Percentiles rank a stretch among this genome's conserved stretches.
Conservation (phyloP, 2,329 filamentous ascomycete genomes). For the Fusarium xylarioides region DNA sequence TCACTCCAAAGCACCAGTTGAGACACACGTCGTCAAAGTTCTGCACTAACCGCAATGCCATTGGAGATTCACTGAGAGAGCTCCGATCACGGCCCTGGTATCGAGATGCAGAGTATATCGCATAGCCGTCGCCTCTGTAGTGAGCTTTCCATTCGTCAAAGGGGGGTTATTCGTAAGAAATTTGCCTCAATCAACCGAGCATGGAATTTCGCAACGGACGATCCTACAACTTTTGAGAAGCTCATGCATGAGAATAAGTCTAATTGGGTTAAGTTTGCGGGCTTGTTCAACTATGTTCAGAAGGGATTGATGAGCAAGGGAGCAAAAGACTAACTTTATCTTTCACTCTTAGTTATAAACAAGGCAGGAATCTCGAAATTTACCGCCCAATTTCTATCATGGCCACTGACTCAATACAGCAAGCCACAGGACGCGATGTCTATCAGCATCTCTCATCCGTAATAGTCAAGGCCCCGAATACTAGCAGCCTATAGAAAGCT, state of each 20-base stretch:
- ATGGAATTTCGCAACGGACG: not conserved
- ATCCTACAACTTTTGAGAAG: not conserved
- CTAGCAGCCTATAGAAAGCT: not conserved
- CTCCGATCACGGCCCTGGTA: not conserved
- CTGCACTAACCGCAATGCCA: not conserved
- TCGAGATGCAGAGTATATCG: not conserved
- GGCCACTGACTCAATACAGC: not conserved
- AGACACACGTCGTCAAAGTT: not conserved
- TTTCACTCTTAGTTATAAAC: not conserved
- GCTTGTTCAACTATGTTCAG: not conserved
- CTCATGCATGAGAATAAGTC: slow-evolving; percentile 7
- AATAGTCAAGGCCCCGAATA: not conserved
- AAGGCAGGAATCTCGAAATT: not conserved
- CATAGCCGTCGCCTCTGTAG: not conserved
- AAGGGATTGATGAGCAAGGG: not conserved
- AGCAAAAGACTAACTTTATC: not conserved
- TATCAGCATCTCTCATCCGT: not conserved
- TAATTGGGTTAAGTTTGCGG: not conserved
- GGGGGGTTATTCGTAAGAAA: not conserved
- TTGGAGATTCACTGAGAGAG: not conserved
- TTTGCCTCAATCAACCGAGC: not conserved
- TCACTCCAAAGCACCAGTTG: not conserved
- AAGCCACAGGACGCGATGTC: not conserved
- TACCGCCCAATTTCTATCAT: not conserved
- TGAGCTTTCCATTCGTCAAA: not conserved